phyloP scores from a whole-genome alignment of 192 early-diverging fungal genomes.

The Umbelopsis isabellina region DNA sequence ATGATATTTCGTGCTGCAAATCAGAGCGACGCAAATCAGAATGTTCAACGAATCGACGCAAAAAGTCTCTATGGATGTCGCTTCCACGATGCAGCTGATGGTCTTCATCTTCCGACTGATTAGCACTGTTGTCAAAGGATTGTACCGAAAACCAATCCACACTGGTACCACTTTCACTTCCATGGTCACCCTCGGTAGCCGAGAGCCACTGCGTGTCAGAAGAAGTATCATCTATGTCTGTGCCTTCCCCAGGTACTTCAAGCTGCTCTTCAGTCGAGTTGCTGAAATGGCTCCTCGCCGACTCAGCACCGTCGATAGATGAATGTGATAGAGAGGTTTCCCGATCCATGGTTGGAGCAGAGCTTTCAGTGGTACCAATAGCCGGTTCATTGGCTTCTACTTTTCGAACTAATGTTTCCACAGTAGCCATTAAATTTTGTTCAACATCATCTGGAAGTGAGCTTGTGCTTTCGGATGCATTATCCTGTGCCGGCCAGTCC shows the following conservation, averaged over 20 bases:
- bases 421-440: not conserved
- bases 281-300: too few relatives aligned
- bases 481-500: not conserved
- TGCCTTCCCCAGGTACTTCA: not conserved
- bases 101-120: not conserved
- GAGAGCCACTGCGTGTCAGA: constrained; percentile 2
- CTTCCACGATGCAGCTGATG: not conserved
- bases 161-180: constrained; percentile 9
- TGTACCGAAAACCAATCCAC: constrained; percentile 17
- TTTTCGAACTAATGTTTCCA: not conserved
- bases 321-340: not conserved
- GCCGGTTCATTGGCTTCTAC: not conserved
- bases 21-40: not conserved
- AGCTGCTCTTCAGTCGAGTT: not conserved
- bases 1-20: not conserved
- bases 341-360: not conserved
- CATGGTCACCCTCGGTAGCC: not conserved
- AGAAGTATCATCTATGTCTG: not conserved
- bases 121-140: not conserved
- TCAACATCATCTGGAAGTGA: not conserved
- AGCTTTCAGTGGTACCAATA: not conserved
- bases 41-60: not conserved
- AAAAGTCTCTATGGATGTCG: constrained; percentile 3
- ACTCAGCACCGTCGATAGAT: too few relatives aligned
- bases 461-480: not conserved